Percentiles rank a stretch among this genome's conserved stretches.
Conservation (phyloP, 2,329 filamentous ascomycete genomes). For the Verticillium tricorpus region DNA sequence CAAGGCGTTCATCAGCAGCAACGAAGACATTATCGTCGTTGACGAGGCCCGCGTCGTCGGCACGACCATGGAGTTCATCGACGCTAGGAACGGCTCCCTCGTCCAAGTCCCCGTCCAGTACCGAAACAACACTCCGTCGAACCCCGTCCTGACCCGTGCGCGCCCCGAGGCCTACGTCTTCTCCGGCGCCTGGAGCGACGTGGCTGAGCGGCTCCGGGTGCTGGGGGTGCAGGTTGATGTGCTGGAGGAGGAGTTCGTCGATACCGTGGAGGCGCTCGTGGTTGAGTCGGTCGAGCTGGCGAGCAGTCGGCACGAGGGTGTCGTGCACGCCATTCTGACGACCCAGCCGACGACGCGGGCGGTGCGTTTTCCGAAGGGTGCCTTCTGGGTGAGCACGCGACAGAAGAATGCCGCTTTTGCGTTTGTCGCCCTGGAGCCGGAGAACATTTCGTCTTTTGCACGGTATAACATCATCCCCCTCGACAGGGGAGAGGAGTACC, state of each 20-base stretch:
- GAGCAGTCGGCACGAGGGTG: constrained; percentile 3
- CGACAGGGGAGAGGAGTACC: constrained; percentile 7
- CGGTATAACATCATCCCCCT: constrained; percentile 5
- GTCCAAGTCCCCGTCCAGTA: constrained; percentile 7
- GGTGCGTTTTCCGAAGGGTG: constrained; percentile 6
- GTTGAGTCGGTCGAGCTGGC: not conserved
- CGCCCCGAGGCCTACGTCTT: constrained; percentile 10
- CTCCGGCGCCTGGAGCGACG: constrained; percentile 4
- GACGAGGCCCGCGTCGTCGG: constrained; percentile 3
- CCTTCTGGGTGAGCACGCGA: constrained; percentile 5
- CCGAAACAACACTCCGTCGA: constrained; percentile 8
- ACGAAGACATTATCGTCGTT: constrained; percentile 8
- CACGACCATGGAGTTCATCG: constrained; percentile 5
- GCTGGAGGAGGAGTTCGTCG: not conserved
- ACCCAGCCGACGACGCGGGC: constrained; percentile 1
- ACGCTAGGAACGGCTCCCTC: constrained; percentile 3
- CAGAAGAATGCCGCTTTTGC: constrained; percentile 7
- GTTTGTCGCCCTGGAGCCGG: constrained; percentile 6
- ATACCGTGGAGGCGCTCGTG: constrained; percentile 3
- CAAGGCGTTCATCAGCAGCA: constrained; percentile 1
- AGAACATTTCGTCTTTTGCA: constrained; percentile 5
- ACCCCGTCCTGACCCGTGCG: constrained; percentile 2
- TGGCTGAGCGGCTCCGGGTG: constrained; percentile 7
- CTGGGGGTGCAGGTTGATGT: constrained; percentile 5
- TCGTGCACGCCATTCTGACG: constrained; percentile 1